A percentile compares a stretch with the other conserved stretches of the same genome.
Evolutionary conservation across 805 yeast genomes (phyloP).

Genomic region (Pichia californica): DNA sequence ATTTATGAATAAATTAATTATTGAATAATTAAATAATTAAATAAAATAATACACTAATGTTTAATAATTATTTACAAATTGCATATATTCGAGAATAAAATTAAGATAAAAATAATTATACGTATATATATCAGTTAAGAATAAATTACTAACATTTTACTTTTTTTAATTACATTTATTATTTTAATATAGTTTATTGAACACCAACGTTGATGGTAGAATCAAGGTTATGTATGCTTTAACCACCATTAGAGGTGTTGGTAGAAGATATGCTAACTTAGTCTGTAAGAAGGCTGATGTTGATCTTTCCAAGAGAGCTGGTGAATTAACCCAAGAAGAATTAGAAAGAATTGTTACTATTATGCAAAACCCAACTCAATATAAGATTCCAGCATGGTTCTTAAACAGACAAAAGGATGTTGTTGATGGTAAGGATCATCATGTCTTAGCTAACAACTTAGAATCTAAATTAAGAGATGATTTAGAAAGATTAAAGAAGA

Average conservation of each 20-base stretch:
- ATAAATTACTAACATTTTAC: slow-evolving; percentile 6
- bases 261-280: slow-evolving; percentile 99
- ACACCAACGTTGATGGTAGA: slow-evolving; percentile 99
- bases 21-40: too few relatives aligned
- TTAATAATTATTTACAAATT: too few relatives aligned
- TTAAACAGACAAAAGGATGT: slow-evolving; percentile 99
- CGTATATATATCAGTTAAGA: too few relatives aligned
- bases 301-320: slow-evolving; percentile 97
- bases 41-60: too few relatives aligned
- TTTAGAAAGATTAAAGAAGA: slow-evolving; percentile 99
- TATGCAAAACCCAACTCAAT: slow-evolving; percentile 99
- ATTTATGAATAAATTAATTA: too few relatives aligned
- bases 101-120: too few relatives aligned
- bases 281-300: slow-evolving; percentile 99
- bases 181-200: slow-evolving; percentile 71
- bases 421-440: slow-evolving; percentile 98
- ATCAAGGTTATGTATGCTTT: slow-evolving; percentile 99
- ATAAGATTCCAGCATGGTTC: slow-evolving; percentile 99
- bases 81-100: too few relatives aligned
- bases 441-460: slow-evolving; percentile 96
- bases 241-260: slow-evolving; percentile 99
- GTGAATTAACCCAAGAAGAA: slow-evolving; percentile 99
- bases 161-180: neutral
- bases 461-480: slow-evolving; percentile 99
- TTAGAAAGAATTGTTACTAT: slow-evolving; percentile 99